These are phyloP conservation scores for Bruguiera hainesii DNA, from an alignment of 441 rosid genomes.

Conservation along the genomic window DNA sequence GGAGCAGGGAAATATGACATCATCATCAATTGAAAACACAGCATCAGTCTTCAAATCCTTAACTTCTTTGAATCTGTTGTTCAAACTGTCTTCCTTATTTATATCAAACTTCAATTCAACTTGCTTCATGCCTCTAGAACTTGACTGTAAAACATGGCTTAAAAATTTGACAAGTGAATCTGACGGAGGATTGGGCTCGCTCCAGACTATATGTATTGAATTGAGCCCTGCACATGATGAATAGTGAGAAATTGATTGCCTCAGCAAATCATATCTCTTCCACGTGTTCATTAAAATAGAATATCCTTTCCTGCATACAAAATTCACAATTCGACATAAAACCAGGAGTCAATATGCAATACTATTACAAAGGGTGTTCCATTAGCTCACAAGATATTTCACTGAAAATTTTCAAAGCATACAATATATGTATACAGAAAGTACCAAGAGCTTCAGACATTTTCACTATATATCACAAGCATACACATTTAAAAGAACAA, in stretches of 20 bases:
- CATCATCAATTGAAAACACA: slow-evolving; percentile 87
- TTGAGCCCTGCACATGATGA: slow-evolving; percentile 65
- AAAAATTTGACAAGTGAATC: slow-evolving; percentile 52
- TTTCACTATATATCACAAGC: no score
- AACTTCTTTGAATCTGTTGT: slow-evolving; percentile 84
- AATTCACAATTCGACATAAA: background rate
- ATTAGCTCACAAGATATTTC: no score
- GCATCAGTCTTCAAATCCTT: slow-evolving; percentile 72
- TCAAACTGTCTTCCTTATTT: slow-evolving; percentile 85
- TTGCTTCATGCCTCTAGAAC: slow-evolving; percentile 38
- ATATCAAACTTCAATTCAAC: slow-evolving; percentile 67
- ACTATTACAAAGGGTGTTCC: background rate
- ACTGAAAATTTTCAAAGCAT: no score
- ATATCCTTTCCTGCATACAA: slow-evolving; percentile 60
- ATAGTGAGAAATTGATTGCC: slow-evolving; percentile 80
- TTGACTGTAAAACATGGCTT: slow-evolving; percentile 38
- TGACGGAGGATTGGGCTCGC: slow-evolving; percentile 89
- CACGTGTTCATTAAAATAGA: slow-evolving; percentile 89
- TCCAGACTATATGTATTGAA: slow-evolving; percentile 90
- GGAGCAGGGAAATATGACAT: slow-evolving; percentile 81
- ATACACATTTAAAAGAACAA: no score
- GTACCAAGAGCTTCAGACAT: no score
- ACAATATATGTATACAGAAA: no score
- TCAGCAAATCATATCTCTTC: slow-evolving; percentile 89
- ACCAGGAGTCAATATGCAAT: background rate